These are phyloP conservation scores for Helicosporidium sp. DNA, from an alignment of 139 green algal genomes.

Conservation along the genomic window DNA sequence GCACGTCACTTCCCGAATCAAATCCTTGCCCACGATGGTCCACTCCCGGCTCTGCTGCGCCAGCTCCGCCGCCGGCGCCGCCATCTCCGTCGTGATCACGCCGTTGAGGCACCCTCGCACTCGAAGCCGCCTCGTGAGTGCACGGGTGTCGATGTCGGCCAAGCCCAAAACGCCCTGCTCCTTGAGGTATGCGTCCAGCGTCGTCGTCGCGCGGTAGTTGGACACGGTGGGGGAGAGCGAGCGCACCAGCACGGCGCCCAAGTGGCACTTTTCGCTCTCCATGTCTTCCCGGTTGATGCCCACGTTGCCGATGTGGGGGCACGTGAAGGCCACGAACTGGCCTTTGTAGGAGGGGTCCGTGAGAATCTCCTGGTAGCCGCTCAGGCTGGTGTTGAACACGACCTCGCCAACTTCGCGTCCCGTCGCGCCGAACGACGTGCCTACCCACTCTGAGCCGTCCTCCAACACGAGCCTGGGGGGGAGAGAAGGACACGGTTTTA, in stretches of 20 bases:
- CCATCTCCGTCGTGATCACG: constrained; percentile 49
- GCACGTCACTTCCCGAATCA: constrained; percentile 54
- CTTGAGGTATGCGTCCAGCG: constrained; percentile 65
- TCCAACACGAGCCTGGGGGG: constrained; percentile 76
- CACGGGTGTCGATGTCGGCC: constrained; percentile 79
- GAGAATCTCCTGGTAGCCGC: constrained; percentile 81
- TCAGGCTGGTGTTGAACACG: constrained; percentile 98
- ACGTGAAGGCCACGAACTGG: constrained; percentile 92
- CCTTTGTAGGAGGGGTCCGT: constrained; percentile 94
- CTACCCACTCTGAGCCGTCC: constrained; percentile 79
- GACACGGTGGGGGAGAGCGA: constrained; percentile 65
- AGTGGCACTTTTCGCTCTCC: constrained; percentile 61
- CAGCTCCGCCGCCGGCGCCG: constrained; percentile 53
- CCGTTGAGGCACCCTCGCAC: constrained; percentile 75
- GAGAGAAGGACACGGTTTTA: no score
- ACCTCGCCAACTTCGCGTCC: constrained; percentile 49
- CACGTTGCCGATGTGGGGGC: constrained; percentile 92
- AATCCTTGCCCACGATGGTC: constrained; percentile 81
- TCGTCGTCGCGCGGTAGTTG: constrained; percentile 84
- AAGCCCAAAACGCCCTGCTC: constrained; percentile 51
- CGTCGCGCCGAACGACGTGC: constrained; percentile 61
- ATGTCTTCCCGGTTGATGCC: constrained; percentile 87
- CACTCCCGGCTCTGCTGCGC: constrained; percentile 59
- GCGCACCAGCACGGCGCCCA: constrained; percentile 69
- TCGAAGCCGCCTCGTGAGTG: constrained; percentile 69